Conservation (phyloP, 1,139 yeast species). For the Yamadazyma diospyri region DNA sequence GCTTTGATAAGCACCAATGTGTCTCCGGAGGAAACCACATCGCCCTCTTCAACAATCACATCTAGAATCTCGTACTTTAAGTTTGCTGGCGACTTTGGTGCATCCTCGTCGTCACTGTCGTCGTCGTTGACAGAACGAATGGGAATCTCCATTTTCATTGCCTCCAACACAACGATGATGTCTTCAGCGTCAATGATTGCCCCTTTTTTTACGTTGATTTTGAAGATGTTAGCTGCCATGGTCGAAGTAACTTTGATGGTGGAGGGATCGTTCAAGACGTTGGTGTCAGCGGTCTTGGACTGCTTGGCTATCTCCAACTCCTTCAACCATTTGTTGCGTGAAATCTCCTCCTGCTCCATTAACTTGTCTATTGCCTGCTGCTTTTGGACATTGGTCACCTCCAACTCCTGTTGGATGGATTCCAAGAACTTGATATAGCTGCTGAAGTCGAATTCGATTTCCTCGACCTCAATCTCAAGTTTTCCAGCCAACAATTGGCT, state of each 20-base stretch:
- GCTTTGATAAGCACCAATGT: conserved; percentile 11
- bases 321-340: conserved; percentile 22
- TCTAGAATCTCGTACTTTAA: conserved; percentile 18
- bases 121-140: conserved; percentile 19
- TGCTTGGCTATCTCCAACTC: conserved; percentile 23
- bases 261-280: conserved; percentile 22
- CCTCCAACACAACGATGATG: conserved; percentile 31
- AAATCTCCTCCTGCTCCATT: conserved; percentile 19
- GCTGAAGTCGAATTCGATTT: conserved; percentile 25
- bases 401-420: conserved; percentile 20
- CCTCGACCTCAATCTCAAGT: conserved; percentile 21
- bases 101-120: conserved; percentile 10
- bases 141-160: conserved; percentile 37
- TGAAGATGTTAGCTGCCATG: conserved; percentile 18
- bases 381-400: conserved; percentile 16
- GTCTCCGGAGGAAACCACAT: conserved; percentile 29
- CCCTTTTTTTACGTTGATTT: conserved; percentile 21
- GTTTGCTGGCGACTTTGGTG: neutral
- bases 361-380: conserved; percentile 18
- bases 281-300: conserved; percentile 16
- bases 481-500: conserved; percentile 25
- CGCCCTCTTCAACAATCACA: conserved; percentile 27
- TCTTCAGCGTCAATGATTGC: conserved; percentile 28
- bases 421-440: conserved; percentile 23
- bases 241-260: conserved; percentile 16